Base-by-base conservation (phyloP, 331 rosid species). In the Quercus phellos region DNA sequence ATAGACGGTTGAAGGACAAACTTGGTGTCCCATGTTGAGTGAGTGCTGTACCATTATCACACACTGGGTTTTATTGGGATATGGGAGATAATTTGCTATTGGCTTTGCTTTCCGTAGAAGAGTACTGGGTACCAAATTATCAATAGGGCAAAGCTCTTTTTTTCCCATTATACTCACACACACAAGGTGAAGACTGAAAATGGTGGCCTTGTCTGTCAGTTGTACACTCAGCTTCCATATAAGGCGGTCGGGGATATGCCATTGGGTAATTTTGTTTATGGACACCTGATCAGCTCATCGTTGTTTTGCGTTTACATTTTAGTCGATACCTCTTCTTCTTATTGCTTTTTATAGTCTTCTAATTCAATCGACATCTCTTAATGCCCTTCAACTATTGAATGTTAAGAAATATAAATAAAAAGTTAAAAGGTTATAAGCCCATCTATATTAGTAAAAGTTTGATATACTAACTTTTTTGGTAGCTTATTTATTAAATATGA, bases 191-290 rank as follows among this genome's bases (percentile, higher is more conserved):
- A 3, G 70, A 10, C 50, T 34, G 66, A 30, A 3, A 43, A 10
- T 56, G 76, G 63, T 8, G 79, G 66, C 42, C 68, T 54, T 66
- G 63, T 66, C 38, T 7, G n/a, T 61, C 38, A 77, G 71, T 68
- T 82, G 81, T 56, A 74, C 83, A 85, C 84, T 75, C 81, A 54
- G 76, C 79, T 51, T 72, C 81, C 87, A 86, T 82, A 75, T 55
- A 60, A 73, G 68, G 19, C 55, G 88, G 84, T 87, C 76, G 79
- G 85, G 79, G 42, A 56, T 50, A 51, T 46, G 73, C 74, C 12
- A 80, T 74, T 80, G 79, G 85, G 58, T 76, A 63, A 5, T 74
- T 67, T 59, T n/a, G 13, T 32, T 21, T 73, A 29, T 80, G 78
- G 87, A 72, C 78, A 77, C 77, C 85, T 76, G 81, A 85, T 81